Base-by-base conservation (phyloP, 495 filamentous ascomycete genomes). In the Pyrenopolyporus hunteri region DNA sequence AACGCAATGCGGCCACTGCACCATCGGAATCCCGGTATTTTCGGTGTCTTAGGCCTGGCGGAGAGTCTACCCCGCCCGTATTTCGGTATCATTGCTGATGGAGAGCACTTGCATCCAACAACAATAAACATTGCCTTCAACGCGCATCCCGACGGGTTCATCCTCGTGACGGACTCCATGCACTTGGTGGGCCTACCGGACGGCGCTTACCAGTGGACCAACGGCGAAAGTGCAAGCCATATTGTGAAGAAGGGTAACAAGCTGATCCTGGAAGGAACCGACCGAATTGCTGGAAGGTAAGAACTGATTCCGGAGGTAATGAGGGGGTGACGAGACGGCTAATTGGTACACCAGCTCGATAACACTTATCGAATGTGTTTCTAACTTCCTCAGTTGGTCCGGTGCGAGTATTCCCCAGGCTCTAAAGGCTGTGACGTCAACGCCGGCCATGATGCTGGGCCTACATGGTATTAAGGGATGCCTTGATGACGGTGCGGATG, bases 1-100 rank as follows among this genome's bases (percentile, higher is more conserved):
- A 95, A 96, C 68, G 91, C 90, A 11, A 95, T 95, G 90, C 82
- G 85, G 4, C 89, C 89, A 11, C 84, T 93, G 6, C 89, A 91
- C 70, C 90, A 93, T 77, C 87, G 91, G 31, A 88, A 92, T 70
- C 90, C 91, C 0, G 90, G 91, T 35, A 83, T 93, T 62, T 92
- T 93, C 68, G 91, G 91, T 16, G 78, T 92, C 0, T 74, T 96
- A 0, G 85, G 84, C 13, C 59, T 64, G 4, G 72, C 79, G 6
- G 77, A 80, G 29, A 71, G 68, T 29, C 58, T 73, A 4, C 72
- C 73, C 6, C 72, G 83, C 28, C 85, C 85, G 1, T 88, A 76
- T 64, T 89, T 83, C 61, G 86, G 86, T 54, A 73, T 88, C 50
- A 88, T 89, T 32, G 78, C 84, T 6, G 86, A 89, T 66, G 86